These are phyloP conservation scores for Tetrahymena malaccensis DNA, from an alignment of 73 alveolate genomes.

Conservation along the genomic window DNA sequence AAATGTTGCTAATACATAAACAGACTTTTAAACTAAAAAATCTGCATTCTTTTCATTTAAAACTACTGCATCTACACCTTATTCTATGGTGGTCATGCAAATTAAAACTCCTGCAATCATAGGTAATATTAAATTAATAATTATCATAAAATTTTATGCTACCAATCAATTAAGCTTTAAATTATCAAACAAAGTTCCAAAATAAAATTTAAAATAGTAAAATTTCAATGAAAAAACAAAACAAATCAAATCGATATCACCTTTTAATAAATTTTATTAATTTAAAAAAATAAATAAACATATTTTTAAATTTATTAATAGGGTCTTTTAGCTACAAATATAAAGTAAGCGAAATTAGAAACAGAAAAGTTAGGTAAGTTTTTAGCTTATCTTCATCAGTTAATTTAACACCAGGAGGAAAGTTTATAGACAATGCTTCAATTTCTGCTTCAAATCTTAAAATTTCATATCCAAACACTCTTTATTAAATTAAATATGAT, in stretches of 20 bases:
- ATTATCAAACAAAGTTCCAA: no score
- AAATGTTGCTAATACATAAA: background rate
- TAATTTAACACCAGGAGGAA: background rate
- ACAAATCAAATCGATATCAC: no score
- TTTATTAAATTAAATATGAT: background rate
- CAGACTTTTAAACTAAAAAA: background rate
- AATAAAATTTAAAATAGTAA: no score
- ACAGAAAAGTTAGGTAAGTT: background rate
- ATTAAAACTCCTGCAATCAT: background rate
- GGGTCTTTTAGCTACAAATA: background rate
- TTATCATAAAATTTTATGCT: no score
- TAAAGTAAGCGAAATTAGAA: background rate
- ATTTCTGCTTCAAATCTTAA: background rate
- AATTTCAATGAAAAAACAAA: no score
- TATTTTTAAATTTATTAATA: background rate
- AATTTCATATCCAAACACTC: background rate
- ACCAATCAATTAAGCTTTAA: no score
- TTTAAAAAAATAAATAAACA: background rate
- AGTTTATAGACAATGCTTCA: background rate
- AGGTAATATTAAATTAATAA: background rate
- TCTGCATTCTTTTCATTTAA: background rate
- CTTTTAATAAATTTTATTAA: background rate
- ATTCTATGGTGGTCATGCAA: background rate
- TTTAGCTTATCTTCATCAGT: background rate
- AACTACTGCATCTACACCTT: background rate